These are phyloP conservation scores for Colletotrichum australisinense DNA, from an alignment of 2,329 filamentous ascomycete genomes.

Conservation along the genomic window DNA sequence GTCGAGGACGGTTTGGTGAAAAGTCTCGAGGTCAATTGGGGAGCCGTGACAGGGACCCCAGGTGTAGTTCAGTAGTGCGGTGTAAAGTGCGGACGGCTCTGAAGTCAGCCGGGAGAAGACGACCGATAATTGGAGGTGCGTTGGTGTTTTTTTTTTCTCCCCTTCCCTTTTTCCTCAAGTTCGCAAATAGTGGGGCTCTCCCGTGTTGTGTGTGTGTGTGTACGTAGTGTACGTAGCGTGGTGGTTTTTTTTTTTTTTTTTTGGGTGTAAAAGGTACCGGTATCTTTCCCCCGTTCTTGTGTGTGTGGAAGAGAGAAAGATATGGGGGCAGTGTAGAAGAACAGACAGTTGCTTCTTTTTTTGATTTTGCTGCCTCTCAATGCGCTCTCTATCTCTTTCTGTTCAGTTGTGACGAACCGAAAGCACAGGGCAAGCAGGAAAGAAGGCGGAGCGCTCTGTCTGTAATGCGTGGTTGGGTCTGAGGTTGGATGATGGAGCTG, in stretches of 20 bases:
- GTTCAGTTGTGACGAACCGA: slow-evolving; percentile 8
- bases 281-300: not conserved
- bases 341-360: not conserved
- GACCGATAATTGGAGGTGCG: not conserved
- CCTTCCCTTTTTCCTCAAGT: not conserved
- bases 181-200: not conserved
- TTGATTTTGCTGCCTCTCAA: not conserved
- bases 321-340: not conserved
- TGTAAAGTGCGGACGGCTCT: slow-evolving; percentile 19
- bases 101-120: slow-evolving; percentile 17
- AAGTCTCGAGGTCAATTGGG: slow-evolving; percentile 35
- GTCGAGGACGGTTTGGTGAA: slow-evolving; percentile 27
- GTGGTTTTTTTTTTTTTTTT: not conserved
- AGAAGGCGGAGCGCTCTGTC: slow-evolving; percentile 31
- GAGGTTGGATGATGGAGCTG: slow-evolving; percentile 34
- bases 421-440: slow-evolving; percentile 18
- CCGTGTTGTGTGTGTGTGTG: not conserved
- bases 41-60: slow-evolving; percentile 29
- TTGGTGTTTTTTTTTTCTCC: not conserved
- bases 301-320: not conserved
- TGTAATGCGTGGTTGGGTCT: slow-evolving; percentile 24
- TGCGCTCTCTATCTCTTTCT: not conserved
- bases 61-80: slow-evolving; percentile 20
- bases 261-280: not conserved
- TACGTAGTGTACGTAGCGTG: not conserved